phyloP scores from a whole-genome alignment of 2,329 filamentous ascomycete genomes.

The Coniochaeta sp. region DNA sequence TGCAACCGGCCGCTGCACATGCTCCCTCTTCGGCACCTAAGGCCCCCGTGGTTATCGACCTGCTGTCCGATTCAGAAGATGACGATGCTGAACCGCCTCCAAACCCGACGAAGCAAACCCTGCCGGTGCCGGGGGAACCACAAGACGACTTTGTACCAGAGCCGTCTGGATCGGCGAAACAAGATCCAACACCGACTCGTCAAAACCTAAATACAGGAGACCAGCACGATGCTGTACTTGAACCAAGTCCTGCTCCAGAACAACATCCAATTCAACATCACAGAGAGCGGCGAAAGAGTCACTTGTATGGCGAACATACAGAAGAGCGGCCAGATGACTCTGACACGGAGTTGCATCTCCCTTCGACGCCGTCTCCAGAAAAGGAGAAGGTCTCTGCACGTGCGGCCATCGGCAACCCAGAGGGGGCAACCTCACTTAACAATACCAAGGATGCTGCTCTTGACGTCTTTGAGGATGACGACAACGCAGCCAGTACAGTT shows the following conservation, averaged over 20 bases:
- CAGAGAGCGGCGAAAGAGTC: not conserved
- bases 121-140: not conserved
- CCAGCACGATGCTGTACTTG: not conserved
- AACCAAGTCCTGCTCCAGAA: not conserved
- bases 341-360: not conserved
- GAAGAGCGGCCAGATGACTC: not conserved
- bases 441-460: not conserved
- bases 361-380: not conserved
- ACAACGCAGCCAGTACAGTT: not conserved
- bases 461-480: not conserved
- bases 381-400: not conserved
- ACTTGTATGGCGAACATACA: not conserved
- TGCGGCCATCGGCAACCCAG: not conserved
- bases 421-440: not conserved
- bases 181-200: not conserved
- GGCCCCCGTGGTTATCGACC: conserved; percentile 35
- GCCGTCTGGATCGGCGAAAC: not conserved
- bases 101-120: not conserved
- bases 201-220: not conserved
- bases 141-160: not conserved
- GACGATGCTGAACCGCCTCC: conserved; percentile 20
- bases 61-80: conserved; percentile 39
- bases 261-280: not conserved
- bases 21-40: conserved; percentile 8
- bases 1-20: conserved; percentile 2